phyloP scores from a whole-genome alignment of 148 eudicot genomes.

The Chenopodium quinoa region DNA sequence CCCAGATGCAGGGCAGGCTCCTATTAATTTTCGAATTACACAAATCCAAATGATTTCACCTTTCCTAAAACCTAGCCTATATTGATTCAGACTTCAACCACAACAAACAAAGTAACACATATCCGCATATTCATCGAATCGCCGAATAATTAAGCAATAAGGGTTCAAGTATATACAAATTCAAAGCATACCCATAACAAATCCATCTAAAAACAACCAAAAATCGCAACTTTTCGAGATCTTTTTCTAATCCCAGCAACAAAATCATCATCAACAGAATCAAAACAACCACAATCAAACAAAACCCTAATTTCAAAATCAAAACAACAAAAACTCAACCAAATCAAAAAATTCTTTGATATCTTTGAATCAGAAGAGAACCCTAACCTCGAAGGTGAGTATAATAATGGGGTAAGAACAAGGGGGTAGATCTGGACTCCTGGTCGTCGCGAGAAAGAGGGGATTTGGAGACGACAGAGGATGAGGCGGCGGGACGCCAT shows the following conservation, averaged over 20 bases:
- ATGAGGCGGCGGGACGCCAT: slow-evolving; percentile 31
- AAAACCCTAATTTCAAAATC: slow-evolving; percentile 18
- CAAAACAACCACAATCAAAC: background rate
- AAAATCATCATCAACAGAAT: background rate
- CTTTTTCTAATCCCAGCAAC: background rate
- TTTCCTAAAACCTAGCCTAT: background rate
- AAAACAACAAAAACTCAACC: background rate
- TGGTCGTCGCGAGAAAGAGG: slow-evolving; percentile 23
- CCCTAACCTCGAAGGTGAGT: slow-evolving; percentile 35
- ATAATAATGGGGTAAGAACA: slow-evolving; percentile 28
- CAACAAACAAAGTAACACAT: background rate
- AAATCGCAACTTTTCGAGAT: slow-evolving; percentile 4
- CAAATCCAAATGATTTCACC: background rate
- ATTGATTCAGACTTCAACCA: background rate
- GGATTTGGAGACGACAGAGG: slow-evolving; percentile 19
- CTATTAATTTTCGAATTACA: background rate
- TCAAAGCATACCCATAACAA: background rate
- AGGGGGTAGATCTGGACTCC: slow-evolving; percentile 23
- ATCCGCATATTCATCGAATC: background rate
- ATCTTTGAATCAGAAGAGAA: background rate
- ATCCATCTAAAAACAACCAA: background rate
- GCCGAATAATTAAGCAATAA: background rate
- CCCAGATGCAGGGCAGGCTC: background rate
- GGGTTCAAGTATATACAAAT: background rate
- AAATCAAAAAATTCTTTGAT: background rate